Evolutionary conservation across 768 basidiomycete species (phyloP), one percentile per base, ranked within the genome.

Genomic region (Nidularia pulvinata): DNA sequence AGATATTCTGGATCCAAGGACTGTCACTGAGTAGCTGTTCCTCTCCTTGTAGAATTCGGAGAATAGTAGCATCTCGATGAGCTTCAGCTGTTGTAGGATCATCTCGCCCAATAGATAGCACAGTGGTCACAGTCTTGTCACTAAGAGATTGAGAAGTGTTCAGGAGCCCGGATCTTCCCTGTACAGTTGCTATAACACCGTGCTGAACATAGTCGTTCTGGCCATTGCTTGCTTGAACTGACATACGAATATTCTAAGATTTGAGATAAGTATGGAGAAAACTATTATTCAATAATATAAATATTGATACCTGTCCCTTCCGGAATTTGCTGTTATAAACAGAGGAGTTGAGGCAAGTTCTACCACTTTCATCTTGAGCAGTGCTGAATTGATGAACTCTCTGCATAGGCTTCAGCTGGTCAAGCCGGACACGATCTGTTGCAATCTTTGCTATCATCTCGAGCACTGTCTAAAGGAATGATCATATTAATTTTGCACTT

Each of bases 31-130:
- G 50, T 0, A 75, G 57, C 4, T 67, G 58, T 1, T 66, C 50
- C 30, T 60, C 48, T 1, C 78, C 77, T 55, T 82, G 80, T 3
- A 82, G 68, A 46, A 77, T 68, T 5, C 65, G 67, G 35, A 79
- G 74, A 37, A 82, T 53, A 25, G 70, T 69, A 0, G 64, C 68
- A 0, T 70, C 75, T 25, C 75, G 76, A 46, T 76, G 71, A 4
- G 66, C 65, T 55, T 89, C 87, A 30, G 89, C 86, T 19, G 59
- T 63, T 3, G 89, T 91, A 1, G 79, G 81, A 37, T 70, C 77
- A 39, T 80, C 85, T 34, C 73, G 76, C 0, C 86, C 87, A 56
- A 75, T 71, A 7, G 85, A 74, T 22, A 68, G 77, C 22, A 89
- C 70, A 6, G 63, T 64, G 0, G 60, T 51, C 32, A 83, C 66